Conservation (phyloP, 768 basidiomycete species). For the Termitomyces sp. region DNA sequence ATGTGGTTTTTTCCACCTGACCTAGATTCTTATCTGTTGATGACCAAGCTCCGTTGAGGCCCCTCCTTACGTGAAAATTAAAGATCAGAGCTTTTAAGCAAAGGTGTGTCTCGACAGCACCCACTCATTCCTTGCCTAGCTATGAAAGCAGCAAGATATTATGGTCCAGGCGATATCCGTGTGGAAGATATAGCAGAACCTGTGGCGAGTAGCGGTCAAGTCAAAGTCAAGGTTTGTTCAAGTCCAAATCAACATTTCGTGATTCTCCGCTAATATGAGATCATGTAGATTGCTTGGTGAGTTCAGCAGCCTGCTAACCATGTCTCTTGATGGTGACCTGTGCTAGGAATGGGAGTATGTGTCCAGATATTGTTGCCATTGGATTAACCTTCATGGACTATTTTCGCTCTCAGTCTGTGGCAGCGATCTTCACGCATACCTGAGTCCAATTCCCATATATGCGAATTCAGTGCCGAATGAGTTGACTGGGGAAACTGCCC, state of each 20-base stretch:
- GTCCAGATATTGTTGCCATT: slow-evolving; percentile 2
- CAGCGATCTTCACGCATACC: slow-evolving; percentile 41
- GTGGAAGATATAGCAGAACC: slow-evolving; percentile 38
- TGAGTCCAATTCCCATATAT: slow-evolving; percentile 19
- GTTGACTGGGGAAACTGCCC: slow-evolving; percentile 31
- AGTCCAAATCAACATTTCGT: background rate
- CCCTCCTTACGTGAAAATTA: background rate
- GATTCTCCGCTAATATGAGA: background rate
- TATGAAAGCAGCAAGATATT: slow-evolving; percentile 37
- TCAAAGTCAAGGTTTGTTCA: slow-evolving; percentile 37
- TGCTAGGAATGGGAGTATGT: slow-evolving; percentile 27
- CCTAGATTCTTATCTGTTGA: background rate
- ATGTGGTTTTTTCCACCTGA: background rate
- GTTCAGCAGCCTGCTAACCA: background rate
- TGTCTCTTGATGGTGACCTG: background rate
- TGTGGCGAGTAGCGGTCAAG: slow-evolving; percentile 24
- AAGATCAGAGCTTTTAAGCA: background rate
- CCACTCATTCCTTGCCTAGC: background rate
- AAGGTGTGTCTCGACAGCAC: background rate
- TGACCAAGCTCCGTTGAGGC: too few species aligned
- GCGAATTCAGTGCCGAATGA: slow-evolving; percentile 28
- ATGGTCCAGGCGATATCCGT: slow-evolving; percentile 36
- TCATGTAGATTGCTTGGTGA: slow-evolving; percentile 22
- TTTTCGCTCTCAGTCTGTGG: slow-evolving; percentile 31
- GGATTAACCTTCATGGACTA: background rate